These are phyloP conservation scores for Coemansia sp. DNA, from an alignment of 192 early-diverging fungal species.

Conservation along the genomic window DNA sequence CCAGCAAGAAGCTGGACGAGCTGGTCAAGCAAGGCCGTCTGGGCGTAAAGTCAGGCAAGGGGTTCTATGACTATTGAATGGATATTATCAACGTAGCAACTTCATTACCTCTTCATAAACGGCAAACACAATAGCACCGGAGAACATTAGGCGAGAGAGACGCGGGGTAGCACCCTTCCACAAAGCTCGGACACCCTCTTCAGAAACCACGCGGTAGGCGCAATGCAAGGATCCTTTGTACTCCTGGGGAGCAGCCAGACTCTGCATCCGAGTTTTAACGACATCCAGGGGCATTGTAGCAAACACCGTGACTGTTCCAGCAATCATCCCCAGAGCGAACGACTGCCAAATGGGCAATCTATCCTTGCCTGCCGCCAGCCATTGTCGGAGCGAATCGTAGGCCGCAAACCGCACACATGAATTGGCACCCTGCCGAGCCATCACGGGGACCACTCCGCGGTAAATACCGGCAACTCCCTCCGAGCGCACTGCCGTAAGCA, in stretches of 20 bases:
- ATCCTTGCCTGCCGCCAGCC: constrained; percentile 2
- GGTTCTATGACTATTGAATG: constrained; percentile 74
- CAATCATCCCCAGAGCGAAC: constrained; percentile 76
- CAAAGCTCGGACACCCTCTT: constrained; percentile 77
- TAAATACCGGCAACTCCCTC: constrained; percentile 85
- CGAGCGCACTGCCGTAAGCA: constrained; percentile 59
- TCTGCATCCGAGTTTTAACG: constrained; percentile 97
- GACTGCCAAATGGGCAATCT: constrained; percentile 58
- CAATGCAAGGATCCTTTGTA: constrained; percentile 78
- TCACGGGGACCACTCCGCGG: constrained; percentile 85
- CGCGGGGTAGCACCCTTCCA: constrained; percentile 97
- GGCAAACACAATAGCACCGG: constrained; percentile 54
- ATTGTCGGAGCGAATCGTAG: constrained; percentile 77
- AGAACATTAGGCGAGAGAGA: constrained; percentile 69
- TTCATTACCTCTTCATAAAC: constrained; percentile 55
- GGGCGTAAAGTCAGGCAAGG: constrained; percentile 84
- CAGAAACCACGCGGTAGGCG: constrained; percentile 62
- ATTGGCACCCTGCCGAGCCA: constrained; percentile 95
- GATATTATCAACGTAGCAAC: constrained; percentile 12
- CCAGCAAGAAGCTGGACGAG: constrained; percentile 69
- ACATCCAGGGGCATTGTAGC: constrained; percentile 96
- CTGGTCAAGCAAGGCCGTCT: constrained; percentile 70
- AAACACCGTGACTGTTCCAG: constrained; percentile 92
- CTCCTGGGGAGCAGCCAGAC: constrained; percentile 62
- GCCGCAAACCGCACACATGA: constrained; percentile 87